phyloP scores from a whole-genome alignment of 495 filamentous ascomycete species.

The Aspergillus sclerotiicarbonarius region DNA sequence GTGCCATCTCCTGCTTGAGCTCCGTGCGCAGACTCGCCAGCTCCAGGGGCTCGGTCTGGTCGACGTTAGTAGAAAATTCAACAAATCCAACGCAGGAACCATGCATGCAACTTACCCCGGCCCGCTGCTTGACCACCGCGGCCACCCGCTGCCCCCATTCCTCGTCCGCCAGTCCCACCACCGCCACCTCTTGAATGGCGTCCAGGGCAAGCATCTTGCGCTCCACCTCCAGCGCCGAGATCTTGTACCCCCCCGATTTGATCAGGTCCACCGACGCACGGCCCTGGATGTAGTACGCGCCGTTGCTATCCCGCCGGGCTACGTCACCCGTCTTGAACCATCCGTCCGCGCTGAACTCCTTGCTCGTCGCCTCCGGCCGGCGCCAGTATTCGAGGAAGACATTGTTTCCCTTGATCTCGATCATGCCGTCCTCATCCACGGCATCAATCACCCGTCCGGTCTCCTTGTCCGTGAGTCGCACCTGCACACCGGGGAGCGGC shows the following conservation, averaged over 20 bases:
- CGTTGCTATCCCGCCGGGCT: conserved; percentile 34
- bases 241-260: conserved; percentile 48
- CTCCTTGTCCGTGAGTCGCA: conserved; percentile 42
- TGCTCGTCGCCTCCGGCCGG: conserved; percentile 39
- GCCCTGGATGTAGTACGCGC: conserved; percentile 46
- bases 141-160: conserved; percentile 49
- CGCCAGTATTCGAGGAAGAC: conserved; percentile 48
- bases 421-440: conserved; percentile 43
- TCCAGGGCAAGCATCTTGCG: conserved; percentile 40
- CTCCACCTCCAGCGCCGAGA: conserved; percentile 46
- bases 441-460: conserved; percentile 33
- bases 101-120: conserved; percentile 30
- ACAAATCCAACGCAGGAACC: background rate
- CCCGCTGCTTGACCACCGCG: conserved; percentile 41
- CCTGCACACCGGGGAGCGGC: conserved; percentile 43
- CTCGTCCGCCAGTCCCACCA: conserved; percentile 42
- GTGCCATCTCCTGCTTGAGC: conserved; percentile 43
- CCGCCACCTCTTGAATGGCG: conserved; percentile 40
- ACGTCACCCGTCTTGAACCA: conserved; percentile 53
- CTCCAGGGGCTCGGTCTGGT: conserved; percentile 33
- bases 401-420: conserved; percentile 44
- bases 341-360: conserved; percentile 44
- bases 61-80: conserved; percentile 13
- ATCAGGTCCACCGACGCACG: conserved; percentile 47
- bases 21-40: conserved; percentile 32